These are phyloP conservation scores for Coemansia sp. DNA, from an alignment of 192 early-diverging fungal genomes.

Conservation along the genomic window DNA sequence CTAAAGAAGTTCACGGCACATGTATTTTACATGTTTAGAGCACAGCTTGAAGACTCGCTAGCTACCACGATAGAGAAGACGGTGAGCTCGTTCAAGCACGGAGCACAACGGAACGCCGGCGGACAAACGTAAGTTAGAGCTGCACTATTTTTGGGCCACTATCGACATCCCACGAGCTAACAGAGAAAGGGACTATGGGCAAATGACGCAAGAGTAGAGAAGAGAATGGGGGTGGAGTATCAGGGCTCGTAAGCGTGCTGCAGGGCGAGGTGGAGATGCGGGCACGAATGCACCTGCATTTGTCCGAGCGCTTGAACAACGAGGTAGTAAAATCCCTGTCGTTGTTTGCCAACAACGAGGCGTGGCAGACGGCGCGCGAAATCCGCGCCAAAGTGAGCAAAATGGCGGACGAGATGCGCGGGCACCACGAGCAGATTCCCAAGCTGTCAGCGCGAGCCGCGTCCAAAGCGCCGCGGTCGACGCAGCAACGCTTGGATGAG, in stretches of 20 bases:
- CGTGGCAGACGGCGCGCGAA: conserved; percentile 25
- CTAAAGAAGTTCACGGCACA: too few relatives aligned
- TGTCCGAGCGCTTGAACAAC: conserved; percentile 42
- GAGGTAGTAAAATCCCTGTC: conserved; percentile 37
- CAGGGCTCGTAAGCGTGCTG: conserved; percentile 22
- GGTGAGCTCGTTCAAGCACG: neutral
- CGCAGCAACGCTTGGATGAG: conserved; percentile 42
- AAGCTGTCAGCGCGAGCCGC: conserved; percentile 39
- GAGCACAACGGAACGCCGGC: neutral
- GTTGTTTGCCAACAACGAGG: conserved; percentile 22
- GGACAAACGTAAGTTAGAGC: conserved; percentile 6
- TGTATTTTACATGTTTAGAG: conserved; percentile 14
- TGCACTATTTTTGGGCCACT: neutral
- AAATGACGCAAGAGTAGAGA: neutral
- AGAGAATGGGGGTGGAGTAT: neutral
- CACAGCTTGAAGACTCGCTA: conserved; percentile 37
- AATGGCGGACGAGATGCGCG: conserved; percentile 37
- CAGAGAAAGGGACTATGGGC: neutral
- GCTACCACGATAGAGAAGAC: conserved; percentile 37
- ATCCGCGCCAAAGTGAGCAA: conserved; percentile 18
- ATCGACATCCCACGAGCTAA: neutral
- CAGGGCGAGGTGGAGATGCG: conserved; percentile 29
- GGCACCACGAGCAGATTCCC: conserved; percentile 43
- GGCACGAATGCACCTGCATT: conserved; percentile 42
- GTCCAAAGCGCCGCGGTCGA: conserved; percentile 36